Evolutionary conservation across 805 yeast species (phyloP), one percentile per base, ranked within the genome.

Genomic region (Nematodospora valgi): DNA sequence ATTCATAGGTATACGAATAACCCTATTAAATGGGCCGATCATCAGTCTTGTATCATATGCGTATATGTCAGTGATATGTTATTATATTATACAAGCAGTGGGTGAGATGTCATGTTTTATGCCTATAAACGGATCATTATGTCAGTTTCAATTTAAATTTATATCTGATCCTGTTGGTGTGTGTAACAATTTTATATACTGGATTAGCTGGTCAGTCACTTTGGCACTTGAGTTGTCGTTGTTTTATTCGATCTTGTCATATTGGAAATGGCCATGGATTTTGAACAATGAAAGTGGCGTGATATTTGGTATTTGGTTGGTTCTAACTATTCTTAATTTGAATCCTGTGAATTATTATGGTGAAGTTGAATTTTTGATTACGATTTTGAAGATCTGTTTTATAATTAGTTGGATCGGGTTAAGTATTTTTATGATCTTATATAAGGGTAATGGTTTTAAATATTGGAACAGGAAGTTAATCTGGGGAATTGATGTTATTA

Each of bases 381-480:
- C 56, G 2, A 32, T 48, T 26, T 24, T 51, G 13, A 51, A 52
- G 34, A 45, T 51, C 3, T 30, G 33, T 13, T 49, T 49, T 27
- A 47, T 52, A 5, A 14, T 45, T 14, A 30, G 27, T 13, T 52
- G 58, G 58, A 43, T 51, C 3, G 14, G 25, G 10, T 22, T 17
- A 5, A 7, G 6, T n/a, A 23, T 33, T n/a, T 22, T 9, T 12
- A 78, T 45, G 31, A 35, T 50, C 25, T 60, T 46, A 60, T 65
- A 62, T 69, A 48, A 63, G 52, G 80, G 78, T 8, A 26, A 20
- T 20, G 44, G 44, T 5, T 40, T 40, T 21, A 19, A 32, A 19
- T 14, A 40, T 31, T 40, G 35, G 31, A 23, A 32, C n/a, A 10
- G 19, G 4, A 11, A 18, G 3, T 24, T 27, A n/a, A 13, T 24